A percentile compares a stretch with the other conserved stretches of the same genome.
These are phyloP conservation scores for Ceratobasidium sp. DNA, from an alignment of 1,284 basidiomycete species.

Conservation along the genomic window DNA sequence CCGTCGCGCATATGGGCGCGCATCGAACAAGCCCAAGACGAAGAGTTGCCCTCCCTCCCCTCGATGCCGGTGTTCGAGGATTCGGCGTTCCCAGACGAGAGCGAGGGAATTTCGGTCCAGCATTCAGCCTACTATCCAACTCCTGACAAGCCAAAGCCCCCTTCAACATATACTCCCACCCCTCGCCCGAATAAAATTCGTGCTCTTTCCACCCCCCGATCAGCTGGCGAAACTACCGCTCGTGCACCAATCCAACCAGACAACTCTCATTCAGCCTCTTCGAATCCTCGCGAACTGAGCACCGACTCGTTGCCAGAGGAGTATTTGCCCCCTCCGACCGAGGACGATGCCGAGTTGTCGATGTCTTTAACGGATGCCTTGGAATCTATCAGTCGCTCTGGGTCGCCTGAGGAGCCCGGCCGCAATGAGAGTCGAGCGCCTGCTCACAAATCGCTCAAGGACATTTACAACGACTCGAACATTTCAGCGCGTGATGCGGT, in stretches of 20 bases:
- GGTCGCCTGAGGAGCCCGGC: conserved; percentile 15
- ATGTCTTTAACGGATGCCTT: conserved; percentile 36
- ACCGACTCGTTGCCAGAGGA: conserved; percentile 22
- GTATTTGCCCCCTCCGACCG: conserved; percentile 30
- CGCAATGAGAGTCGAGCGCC: conserved; percentile 10
- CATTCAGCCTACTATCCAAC: conserved; percentile 41
- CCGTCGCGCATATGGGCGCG: conserved; percentile 44
- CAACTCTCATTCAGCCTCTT: conserved; percentile 18
- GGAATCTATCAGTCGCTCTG: conserved; percentile 35
- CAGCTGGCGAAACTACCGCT: conserved; percentile 34
- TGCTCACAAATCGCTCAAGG: conserved; percentile 35
- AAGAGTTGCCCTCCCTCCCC: conserved; percentile 40
- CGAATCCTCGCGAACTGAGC: conserved; percentile 21
- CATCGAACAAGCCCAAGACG: conserved; percentile 41
- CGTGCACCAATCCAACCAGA: conserved; percentile 29
- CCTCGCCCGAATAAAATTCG: conserved; percentile 39
- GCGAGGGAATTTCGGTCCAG: conserved; percentile 26
- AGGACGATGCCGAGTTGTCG: conserved; percentile 33
- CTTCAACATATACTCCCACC: conserved; percentile 37
- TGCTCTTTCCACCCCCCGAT: conserved; percentile 30
- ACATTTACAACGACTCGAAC: conserved; percentile 39
- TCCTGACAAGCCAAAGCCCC: conserved; percentile 32
- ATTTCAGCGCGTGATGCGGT: conserved; percentile 26
- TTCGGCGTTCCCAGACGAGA: conserved; percentile 42
- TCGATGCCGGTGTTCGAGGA: conserved; percentile 41